These are phyloP conservation scores for Begonia masoniana DNA, from an alignment of 306 rosid genomes.

Conservation along the genomic window DNA sequence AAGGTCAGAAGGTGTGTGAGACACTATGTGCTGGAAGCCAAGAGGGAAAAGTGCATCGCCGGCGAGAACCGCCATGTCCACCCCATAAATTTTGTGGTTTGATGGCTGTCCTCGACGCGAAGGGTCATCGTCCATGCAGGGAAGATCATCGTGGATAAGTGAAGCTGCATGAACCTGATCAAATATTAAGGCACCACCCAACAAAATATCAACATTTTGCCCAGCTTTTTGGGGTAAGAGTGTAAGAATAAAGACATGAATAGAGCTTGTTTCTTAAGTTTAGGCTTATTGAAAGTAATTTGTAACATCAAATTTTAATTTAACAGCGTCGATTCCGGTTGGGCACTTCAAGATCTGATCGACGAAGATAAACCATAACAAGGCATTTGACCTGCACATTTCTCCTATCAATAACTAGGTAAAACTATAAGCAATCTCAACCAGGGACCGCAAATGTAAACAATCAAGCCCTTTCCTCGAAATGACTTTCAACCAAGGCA, in stretches of 20 bases:
- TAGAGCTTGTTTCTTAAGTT: neutral
- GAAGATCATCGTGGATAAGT: constrained; percentile 89
- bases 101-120: constrained; percentile 88
- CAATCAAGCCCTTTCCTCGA: too few relatives aligned
- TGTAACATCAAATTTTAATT: neutral
- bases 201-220: neutral
- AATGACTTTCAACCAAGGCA: too few relatives aligned
- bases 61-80: constrained; percentile 86
- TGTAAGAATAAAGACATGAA: neutral
- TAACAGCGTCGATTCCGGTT: neutral
- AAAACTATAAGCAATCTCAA: too few relatives aligned
- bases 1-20: constrained; percentile 58
- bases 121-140: constrained; percentile 84
- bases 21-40: constrained; percentile 86
- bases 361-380: too few relatives aligned
- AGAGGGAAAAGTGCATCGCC: constrained; percentile 91
- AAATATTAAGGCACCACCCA: neutral
- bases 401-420: too few relatives aligned
- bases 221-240: neutral
- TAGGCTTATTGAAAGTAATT: neutral
- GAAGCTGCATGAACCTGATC: constrained; percentile 89
- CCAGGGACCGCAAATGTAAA: too few relatives aligned
- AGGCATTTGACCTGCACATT: too few relatives aligned
- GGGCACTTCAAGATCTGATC: neutral
- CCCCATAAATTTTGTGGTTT: constrained; percentile 65